phyloP scores from a whole-genome alignment of 495 filamentous ascomycete genomes.

The Podospora sp. region DNA sequence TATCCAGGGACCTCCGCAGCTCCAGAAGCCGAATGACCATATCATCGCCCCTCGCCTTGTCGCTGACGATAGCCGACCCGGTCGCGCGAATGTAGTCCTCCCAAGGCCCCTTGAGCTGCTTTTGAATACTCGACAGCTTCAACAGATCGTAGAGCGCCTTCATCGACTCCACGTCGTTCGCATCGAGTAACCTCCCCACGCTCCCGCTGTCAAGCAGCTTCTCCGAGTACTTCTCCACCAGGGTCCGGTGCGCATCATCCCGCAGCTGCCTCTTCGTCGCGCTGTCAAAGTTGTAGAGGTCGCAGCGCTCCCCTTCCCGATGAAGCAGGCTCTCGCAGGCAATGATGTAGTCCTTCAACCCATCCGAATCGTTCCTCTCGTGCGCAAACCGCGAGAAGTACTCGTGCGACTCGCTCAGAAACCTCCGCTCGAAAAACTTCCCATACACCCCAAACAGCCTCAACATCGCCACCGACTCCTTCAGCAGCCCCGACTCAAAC shows the following conservation, averaged over 20 bases:
- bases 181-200: constrained; percentile 68
- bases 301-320: constrained; percentile 71
- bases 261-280: constrained; percentile 78
- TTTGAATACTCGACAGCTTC: constrained; percentile 62
- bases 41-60: constrained; percentile 72
- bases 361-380: constrained; percentile 54
- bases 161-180: constrained; percentile 65
- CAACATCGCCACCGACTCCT: constrained; percentile 75
- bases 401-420: constrained; percentile 64
- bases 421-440: constrained; percentile 73
- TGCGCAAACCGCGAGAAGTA: constrained; percentile 70
- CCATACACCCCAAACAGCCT: constrained; percentile 78
- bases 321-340: constrained; percentile 66
- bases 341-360: constrained; percentile 71
- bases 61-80: constrained; percentile 78
- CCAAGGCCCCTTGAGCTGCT: constrained; percentile 70
- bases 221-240: constrained; percentile 63
- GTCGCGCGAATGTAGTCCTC: constrained; percentile 73
- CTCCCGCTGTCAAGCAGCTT: constrained; percentile 64
- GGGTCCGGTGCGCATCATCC: constrained; percentile 64
- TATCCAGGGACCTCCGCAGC: constrained; percentile 79
- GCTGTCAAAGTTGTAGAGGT: constrained; percentile 74
- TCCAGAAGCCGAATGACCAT: constrained; percentile 85
- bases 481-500: constrained; percentile 60
- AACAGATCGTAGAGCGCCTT: constrained; percentile 78